A percentile compares a stretch with the other conserved stretches of the same genome.
Conservation (phyloP, 441 rosid genomes). For the Gossypium davidsonii region DNA sequence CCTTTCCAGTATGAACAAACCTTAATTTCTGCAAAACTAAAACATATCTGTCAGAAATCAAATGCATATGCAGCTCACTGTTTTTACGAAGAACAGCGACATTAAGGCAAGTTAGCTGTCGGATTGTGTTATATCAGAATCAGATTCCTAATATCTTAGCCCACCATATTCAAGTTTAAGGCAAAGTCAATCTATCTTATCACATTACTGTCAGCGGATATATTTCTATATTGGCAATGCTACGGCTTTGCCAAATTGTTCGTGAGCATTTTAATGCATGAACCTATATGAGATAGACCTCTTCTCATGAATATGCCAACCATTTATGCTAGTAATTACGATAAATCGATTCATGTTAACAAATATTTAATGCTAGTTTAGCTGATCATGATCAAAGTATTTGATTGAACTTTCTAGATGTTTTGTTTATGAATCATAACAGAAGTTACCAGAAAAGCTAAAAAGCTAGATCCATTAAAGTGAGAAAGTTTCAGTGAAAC, state of each 20-base stretch:
- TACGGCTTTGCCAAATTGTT: background rate
- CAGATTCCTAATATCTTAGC: background rate
- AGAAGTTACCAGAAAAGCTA: background rate
- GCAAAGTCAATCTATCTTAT: background rate
- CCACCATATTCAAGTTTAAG: background rate
- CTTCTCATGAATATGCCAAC: background rate
- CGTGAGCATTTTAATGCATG: background rate
- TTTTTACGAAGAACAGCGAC: background rate
- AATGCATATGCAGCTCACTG: background rate
- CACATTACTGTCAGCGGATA: background rate
- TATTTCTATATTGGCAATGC: constrained; percentile 2
- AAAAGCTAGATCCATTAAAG: background rate
- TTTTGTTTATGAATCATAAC: background rate
- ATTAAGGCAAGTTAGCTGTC: background rate
- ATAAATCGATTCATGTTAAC: background rate
- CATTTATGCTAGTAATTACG: background rate
- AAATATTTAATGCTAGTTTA: background rate
- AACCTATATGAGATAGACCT: background rate
- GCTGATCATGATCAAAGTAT: background rate
- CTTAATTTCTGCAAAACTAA: background rate
- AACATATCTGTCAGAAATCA: background rate
- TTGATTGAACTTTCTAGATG: background rate
- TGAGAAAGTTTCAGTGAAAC: background rate
- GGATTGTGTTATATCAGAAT: background rate
- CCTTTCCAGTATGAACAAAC: background rate